Base-by-base conservation (phyloP, 108 stramenopile species). In the Phaeodactylum tricornutum region DNA sequence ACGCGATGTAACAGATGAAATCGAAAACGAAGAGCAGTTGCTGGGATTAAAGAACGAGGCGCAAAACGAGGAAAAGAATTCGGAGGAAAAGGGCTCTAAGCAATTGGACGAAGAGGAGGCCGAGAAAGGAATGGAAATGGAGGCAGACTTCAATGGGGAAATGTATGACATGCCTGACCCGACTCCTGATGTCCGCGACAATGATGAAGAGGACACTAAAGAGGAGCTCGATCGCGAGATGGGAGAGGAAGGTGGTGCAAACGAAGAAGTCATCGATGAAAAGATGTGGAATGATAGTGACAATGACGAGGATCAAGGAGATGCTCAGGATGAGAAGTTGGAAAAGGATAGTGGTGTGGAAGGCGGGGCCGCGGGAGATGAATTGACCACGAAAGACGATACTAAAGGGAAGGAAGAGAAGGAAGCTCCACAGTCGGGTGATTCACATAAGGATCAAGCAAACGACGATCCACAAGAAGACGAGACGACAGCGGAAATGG, bases 81-180 rank as follows among this genome's bases (percentile, higher is more conserved):
- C 75, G 46, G 62, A 73, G 2, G 40, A 84, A 5, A 47, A 61
- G 34, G 71, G 76, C 34, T 55, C 65, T 11, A 68, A 92, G 32
- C 61, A 93, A 48, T 63, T 94, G 21, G 81, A 94, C 41, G 81
- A 97, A 45, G 87, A 96, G 31, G 95, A 98, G 67, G 82, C 86
- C 14, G 91, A 98, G 38, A 84, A 86, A 46, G 98, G 98, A 3
- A 88, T 99, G 87, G 98, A 99, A 65, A 97, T 97, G 98, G 91
- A 91, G 50, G 75, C 64, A 11, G 95, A 99, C 43, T 97, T 99
- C 41, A 91, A 97, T 25, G 98, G 98, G 4, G 95, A 95, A 21
- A 81, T 83, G 61, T 95, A 62, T 57, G 96, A 99, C 57, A 42
- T 96, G 20, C 87, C 92, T 4, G 92, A 95, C 44, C 68, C 62